Evolutionary conservation across 1,139 yeast species (phyloP).

Genomic region (Hyphopichia burtonii): DNA sequence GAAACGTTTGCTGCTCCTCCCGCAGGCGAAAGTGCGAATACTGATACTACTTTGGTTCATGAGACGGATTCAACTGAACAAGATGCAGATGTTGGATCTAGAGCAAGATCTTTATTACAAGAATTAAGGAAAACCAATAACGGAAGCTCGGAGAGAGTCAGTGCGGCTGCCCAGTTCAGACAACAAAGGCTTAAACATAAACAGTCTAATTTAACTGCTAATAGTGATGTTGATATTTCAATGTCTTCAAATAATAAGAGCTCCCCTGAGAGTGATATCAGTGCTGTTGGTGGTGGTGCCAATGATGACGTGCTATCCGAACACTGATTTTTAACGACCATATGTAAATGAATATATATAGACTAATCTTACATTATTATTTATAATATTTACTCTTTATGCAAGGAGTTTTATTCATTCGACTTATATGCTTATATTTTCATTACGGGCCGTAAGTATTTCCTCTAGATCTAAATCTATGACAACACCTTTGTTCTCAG

Average conservation of each 20-base stretch:
- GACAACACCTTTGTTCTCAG: constrained; percentile 23
- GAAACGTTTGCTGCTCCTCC: constrained; percentile 8
- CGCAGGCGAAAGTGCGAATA: constrained; percentile 5
- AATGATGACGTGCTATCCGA: neutral
- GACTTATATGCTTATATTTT: constrained; percentile 15
- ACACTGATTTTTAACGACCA: neutral
- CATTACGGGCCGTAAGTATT: constrained; percentile 15
- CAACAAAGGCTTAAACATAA: constrained; percentile 30
- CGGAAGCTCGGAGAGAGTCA: constrained; percentile 14
- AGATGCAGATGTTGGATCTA: constrained; percentile 50
- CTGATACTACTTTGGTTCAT: constrained; percentile 2
- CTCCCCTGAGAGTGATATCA: constrained; percentile 3
- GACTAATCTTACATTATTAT: neutral
- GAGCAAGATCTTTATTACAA: constrained; percentile 60
- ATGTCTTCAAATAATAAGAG: neutral
- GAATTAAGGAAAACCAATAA: constrained; percentile 42
- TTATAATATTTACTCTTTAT: neutral
- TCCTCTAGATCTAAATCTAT: constrained; percentile 42
- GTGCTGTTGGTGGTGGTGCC: neutral
- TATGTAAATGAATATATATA: constrained; percentile 1
- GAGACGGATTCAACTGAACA: constrained; percentile 7
- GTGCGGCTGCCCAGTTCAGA: constrained; percentile 41
- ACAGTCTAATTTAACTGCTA: constrained; percentile 10
- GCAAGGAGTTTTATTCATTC: too few relatives aligned
- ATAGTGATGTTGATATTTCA: constrained; percentile 9